Conservation (phyloP, 371 early-diverging fungal species). For the Capillidium heterosporum region DNA sequence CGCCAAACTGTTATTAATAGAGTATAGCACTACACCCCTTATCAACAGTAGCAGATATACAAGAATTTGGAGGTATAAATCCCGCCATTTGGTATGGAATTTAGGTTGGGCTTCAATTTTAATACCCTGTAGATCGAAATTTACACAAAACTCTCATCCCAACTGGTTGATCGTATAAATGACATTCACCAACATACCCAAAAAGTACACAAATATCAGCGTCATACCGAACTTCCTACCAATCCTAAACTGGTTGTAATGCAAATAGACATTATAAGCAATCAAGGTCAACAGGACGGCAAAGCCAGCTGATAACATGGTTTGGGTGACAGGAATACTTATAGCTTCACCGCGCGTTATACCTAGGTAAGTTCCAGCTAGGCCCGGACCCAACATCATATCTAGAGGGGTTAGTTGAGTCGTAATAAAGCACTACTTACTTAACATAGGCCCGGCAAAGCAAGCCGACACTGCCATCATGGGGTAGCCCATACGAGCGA, state of each 20-base stretch:
- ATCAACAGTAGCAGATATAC: too few species aligned
- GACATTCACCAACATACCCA: background rate
- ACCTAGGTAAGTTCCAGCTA: background rate
- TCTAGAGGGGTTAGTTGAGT: background rate
- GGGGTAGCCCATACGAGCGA: conserved; percentile 64
- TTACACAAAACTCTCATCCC: too few species aligned
- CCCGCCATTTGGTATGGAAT: too few species aligned
- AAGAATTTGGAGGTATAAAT: too few species aligned
- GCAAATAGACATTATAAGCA: conserved; percentile 2
- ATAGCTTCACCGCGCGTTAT: background rate
- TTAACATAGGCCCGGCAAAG: conserved; percentile 68
- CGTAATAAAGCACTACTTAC: conserved; percentile 18
- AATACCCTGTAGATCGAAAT: too few species aligned
- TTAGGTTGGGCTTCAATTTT: too few species aligned
- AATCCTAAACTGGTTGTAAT: background rate
- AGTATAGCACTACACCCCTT: too few species aligned
- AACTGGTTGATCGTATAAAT: background rate
- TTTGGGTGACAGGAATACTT: background rate
- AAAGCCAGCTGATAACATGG: background rate
- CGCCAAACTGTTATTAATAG: too few species aligned
- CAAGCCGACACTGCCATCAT: conserved; percentile 73
- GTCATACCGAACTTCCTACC: background rate
- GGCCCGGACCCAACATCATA: conserved; percentile 2
- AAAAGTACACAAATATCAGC: background rate
- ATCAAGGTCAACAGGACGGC: background rate